phyloP scores from a whole-genome alignment of 495 filamentous ascomycete genomes.

The Podospora bellae-mahoneyi region DNA sequence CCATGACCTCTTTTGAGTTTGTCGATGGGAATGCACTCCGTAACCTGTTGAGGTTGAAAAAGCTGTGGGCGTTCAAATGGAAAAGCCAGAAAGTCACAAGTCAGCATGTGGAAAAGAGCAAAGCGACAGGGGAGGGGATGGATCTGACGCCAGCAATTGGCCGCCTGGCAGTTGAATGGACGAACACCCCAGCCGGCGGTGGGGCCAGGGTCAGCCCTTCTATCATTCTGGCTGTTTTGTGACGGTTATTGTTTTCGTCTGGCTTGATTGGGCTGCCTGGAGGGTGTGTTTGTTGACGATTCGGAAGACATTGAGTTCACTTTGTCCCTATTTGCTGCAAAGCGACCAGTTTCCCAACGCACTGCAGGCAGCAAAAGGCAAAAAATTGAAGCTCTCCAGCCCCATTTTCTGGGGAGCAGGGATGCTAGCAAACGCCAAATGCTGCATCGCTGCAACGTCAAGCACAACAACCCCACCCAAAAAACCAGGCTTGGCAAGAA shows the following conservation, averaged over 20 bases:
- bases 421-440: not conserved
- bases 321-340: not conserved
- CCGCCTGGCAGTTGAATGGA: constrained; percentile 5
- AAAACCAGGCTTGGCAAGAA: not conserved
- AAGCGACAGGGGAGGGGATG: not conserved
- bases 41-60: not conserved
- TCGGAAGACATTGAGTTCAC: not conserved
- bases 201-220: not conserved
- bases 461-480: not conserved
- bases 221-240: no score
- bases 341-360: not conserved
- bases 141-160: constrained; percentile 16
- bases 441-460: not conserved
- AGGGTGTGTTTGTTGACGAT: not conserved
- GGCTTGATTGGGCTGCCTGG: not conserved
- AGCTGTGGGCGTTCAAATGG: not conserved
- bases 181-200: no score
- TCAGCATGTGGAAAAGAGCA: constrained; percentile 5
- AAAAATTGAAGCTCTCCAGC: not conserved
- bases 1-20: not conserved
- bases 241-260: not conserved
- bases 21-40: not conserved
- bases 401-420: not conserved
- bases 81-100: not conserved
- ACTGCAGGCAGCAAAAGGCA: not conserved